Base-by-base conservation (phyloP, 768 basidiomycete species). In the Rhizopogon sp. region DNA sequence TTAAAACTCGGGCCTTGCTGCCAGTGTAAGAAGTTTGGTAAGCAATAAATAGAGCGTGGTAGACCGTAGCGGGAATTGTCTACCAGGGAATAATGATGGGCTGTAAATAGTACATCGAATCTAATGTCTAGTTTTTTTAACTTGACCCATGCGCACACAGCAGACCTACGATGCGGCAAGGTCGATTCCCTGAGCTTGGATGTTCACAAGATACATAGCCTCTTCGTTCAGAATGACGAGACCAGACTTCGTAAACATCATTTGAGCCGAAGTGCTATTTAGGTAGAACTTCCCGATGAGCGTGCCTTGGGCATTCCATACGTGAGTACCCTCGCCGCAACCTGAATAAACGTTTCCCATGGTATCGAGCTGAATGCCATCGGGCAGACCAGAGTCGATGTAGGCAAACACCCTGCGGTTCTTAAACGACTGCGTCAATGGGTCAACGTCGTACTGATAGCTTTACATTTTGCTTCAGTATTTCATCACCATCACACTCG, bases 341-440 rank as follows among this genome's bases (percentile, higher is more conserved):
- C 81, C 81, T 3, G 80, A 68, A 63, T 84, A 87, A 0, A 88
- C 79, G 57, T 87, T 87, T 0, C 84, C 85, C 0, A 74, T 62
- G 2, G 71, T 68, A 59, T 88, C 87, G 4, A 84, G 71, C 59
- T 83, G 79, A 9, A 87, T 64, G 7, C 85, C 85, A 58, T 88
- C 86, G n/a, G 84, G 78, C 33, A 81, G 69, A 7, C 84, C 85
- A 16, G 82, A 72, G 56, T 87, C 85, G 10, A 72, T 62, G 54
- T 81, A 86, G 1, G 85, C 83, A 56, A 88, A 84, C 8, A 85
- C 74, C 8, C 84, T 76, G 29, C 83, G 76, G 61, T 87, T 81
- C 46, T 55, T 69, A 64, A 86, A 82, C 1, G 71, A 66, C 43
- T 81, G 74, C 1, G 78, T 77, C 35, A 58, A 68, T 8, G 75